Percentiles rank a stretch among this genome's conserved stretches.
Conservation (phyloP, 768 basidiomycete genomes). For the Clitopilus hobsonii region DNA sequence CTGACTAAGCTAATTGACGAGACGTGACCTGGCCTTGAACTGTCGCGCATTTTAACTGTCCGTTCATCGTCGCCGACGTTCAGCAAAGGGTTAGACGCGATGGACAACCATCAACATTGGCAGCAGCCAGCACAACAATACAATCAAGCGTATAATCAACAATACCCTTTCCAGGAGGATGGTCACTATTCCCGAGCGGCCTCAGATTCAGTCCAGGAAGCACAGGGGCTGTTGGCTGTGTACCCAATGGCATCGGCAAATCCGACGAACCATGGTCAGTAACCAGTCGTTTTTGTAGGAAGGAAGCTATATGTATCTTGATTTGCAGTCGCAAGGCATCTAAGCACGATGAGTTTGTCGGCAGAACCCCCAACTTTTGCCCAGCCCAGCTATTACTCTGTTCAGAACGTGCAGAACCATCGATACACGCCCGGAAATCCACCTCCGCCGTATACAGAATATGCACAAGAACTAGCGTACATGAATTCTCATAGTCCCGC, state of each 20-base stretch:
- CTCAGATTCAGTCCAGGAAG: conserved; percentile 57
- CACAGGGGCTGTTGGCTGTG: conserved; percentile 58
- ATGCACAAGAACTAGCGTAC: conserved; percentile 57
- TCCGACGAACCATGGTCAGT: conserved; percentile 69
- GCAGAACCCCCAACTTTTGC: conserved; percentile 61
- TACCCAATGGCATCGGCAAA: conserved; percentile 77
- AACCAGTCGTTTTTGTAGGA: conserved; percentile 2
- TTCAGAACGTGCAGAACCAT: conserved; percentile 20
- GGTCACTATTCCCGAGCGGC: conserved; percentile 16
- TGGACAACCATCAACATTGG: conserved; percentile 33
- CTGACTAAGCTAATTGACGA: neutral
- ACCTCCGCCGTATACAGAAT: conserved; percentile 61
- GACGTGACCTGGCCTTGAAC: neutral
- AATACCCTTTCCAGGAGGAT: conserved; percentile 12
- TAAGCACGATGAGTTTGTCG: conserved; percentile 53
- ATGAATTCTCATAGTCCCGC: conserved; percentile 44
- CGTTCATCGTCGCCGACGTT: conserved; percentile 7
- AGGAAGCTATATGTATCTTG: neutral
- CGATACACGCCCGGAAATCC: conserved; percentile 35
- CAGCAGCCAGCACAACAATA: conserved; percentile 13
- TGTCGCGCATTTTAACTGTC: conserved; percentile 6
- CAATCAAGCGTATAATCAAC: conserved; percentile 8
- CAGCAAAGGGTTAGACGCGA: conserved; percentile 12
- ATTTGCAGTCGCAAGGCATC: conserved; percentile 57
- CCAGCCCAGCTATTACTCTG: conserved; percentile 49